phyloP scores from a whole-genome alignment of 2,329 filamentous ascomycete species.

The Coleophoma eucalyptorum region DNA sequence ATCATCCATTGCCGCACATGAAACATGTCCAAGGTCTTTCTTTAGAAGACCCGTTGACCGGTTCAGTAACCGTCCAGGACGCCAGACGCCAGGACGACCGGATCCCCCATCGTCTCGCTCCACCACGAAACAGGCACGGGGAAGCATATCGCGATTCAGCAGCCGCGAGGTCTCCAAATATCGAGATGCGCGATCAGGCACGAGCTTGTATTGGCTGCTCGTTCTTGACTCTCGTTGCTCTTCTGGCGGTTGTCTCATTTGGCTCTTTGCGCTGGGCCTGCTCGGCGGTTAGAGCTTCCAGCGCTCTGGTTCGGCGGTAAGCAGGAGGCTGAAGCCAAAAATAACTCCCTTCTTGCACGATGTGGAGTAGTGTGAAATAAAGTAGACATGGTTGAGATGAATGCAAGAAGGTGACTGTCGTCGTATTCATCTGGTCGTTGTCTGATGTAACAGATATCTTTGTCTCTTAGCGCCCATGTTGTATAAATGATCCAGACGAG shows the following conservation, averaged over 20 bases:
- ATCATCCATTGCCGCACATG: background rate
- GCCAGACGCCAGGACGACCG: background rate
- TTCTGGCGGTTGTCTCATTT: conserved; percentile 12
- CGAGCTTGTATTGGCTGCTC: conserved; percentile 4
- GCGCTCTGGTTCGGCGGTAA: background rate
- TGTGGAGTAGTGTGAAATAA: too few relatives aligned
- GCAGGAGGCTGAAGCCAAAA: background rate
- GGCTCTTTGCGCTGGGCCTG: background rate
- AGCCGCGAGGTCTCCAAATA: conserved; percentile 11
- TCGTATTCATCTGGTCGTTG: too few relatives aligned
- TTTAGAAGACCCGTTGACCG: conserved; percentile 10
- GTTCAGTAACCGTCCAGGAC: background rate
- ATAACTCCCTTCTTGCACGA: too few relatives aligned
- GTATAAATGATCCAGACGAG: too few relatives aligned
- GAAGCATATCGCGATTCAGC: conserved; percentile 3
- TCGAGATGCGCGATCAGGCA: background rate
- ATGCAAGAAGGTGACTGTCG: too few relatives aligned
- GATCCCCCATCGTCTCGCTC: background rate
- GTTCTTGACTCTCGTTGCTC: background rate
- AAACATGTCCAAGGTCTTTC: conserved; percentile 11
- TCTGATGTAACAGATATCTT: too few relatives aligned
- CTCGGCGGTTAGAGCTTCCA: background rate
- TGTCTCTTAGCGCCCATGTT: too few relatives aligned
- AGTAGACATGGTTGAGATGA: too few relatives aligned
- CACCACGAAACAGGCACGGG: conserved; percentile 1